These are phyloP conservation scores for Colletotrichum sidae DNA, from an alignment of 2,329 filamentous ascomycete species.

Conservation along the genomic window DNA sequence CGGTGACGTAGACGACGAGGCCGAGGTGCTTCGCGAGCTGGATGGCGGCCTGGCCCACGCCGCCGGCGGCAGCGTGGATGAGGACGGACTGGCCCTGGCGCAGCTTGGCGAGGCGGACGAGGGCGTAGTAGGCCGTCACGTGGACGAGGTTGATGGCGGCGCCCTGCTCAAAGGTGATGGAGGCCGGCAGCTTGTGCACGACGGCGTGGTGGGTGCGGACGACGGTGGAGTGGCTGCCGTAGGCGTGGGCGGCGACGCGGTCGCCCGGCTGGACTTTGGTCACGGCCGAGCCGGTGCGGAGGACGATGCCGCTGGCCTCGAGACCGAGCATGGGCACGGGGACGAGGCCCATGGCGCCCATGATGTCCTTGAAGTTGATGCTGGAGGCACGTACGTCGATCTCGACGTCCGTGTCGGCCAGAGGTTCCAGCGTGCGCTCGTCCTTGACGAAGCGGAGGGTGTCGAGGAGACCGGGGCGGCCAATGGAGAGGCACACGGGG, in stretches of 20 bases:
- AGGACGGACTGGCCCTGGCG: constrained; percentile 41
- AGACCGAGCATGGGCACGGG: constrained; percentile 40
- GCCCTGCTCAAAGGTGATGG: constrained; percentile 48
- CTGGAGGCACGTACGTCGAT: constrained; percentile 45
- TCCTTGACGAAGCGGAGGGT: constrained; percentile 45
- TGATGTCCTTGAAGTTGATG: constrained; percentile 52
- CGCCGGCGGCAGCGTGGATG: constrained; percentile 44
- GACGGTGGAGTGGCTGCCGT: not conserved
- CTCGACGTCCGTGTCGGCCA: constrained; percentile 44
- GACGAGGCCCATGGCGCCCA: constrained; percentile 43
- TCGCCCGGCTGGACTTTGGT: constrained; percentile 26
- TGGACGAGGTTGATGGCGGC: constrained; percentile 42
- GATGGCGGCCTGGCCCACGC: constrained; percentile 43
- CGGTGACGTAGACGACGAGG: constrained; percentile 49
- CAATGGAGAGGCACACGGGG: not conserved
- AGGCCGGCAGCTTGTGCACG: constrained; percentile 45
- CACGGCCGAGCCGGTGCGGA: constrained; percentile 38
- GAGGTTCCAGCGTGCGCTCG: constrained; percentile 28
- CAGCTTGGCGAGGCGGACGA: constrained; percentile 46
- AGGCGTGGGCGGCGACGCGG: constrained; percentile 20
- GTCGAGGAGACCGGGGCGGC: constrained; percentile 37
- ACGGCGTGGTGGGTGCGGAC: constrained; percentile 6
- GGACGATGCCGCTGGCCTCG: constrained; percentile 44
- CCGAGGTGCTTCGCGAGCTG: constrained; percentile 43
- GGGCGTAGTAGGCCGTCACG: constrained; percentile 47